Evolutionary conservation across 306 rosid species (phyloP).

Genomic region (Cucurbita pepo): DNA sequence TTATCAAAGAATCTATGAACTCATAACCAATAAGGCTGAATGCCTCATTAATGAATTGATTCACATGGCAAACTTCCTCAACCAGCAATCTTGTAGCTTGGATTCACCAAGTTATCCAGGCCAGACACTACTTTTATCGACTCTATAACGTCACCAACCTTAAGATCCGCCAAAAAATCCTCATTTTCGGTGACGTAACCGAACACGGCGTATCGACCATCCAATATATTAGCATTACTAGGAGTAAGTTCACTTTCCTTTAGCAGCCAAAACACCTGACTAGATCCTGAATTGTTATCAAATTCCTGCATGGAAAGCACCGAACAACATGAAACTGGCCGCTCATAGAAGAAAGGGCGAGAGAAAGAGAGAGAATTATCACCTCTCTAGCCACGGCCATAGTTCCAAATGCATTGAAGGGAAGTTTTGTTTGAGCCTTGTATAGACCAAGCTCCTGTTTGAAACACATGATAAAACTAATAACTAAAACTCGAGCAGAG

Average conservation of each 20-base stretch:
- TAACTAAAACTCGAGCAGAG: background rate
- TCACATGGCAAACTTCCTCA: slow-evolving; percentile 9
- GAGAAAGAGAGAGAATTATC: slow-evolving; percentile 11
- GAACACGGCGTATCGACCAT: slow-evolving; percentile 80
- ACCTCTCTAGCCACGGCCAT: slow-evolving; percentile 99
- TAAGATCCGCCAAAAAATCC: slow-evolving; percentile 77
- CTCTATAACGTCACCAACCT: slow-evolving; percentile 93
- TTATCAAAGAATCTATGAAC: background rate
- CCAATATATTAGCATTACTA: slow-evolving; percentile 87
- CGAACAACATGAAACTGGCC: background rate
- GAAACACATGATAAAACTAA: slow-evolving; percentile 4
- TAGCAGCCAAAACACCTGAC: slow-evolving; percentile 89
- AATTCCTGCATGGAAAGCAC: slow-evolving; percentile 45
- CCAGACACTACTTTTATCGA: slow-evolving; percentile 84
- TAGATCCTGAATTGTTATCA: slow-evolving; percentile 78
- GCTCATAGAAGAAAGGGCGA: background rate
- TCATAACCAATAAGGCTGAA: background rate
- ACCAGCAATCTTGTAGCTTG: slow-evolving; percentile 89
- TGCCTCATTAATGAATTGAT: background rate
- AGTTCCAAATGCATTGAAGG: slow-evolving; percentile 95
- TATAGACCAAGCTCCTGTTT: slow-evolving; percentile 89
- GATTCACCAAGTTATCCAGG: slow-evolving; percentile 70
- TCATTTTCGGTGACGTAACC: slow-evolving; percentile 78
- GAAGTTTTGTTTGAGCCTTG: slow-evolving; percentile 96
- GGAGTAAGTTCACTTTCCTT: slow-evolving; percentile 97